Conservation (phyloP, 345 rosid genomes). For the Toxicodendron radicans region DNA sequence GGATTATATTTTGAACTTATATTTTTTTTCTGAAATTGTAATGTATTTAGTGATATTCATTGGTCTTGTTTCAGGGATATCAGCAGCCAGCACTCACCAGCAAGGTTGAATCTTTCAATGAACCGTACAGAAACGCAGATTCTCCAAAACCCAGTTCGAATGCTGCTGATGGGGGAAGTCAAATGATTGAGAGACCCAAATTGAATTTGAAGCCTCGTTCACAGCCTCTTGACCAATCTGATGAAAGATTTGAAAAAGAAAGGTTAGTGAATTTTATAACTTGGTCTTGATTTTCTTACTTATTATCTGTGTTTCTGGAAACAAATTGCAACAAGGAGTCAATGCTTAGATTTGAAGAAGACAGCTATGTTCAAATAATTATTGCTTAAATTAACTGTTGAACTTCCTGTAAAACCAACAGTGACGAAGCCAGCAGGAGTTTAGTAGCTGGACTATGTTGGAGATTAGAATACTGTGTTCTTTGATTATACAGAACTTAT, state of each 20-base stretch:
- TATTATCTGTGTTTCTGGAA: not conserved
- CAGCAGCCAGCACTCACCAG: not conserved
- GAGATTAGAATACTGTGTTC: not conserved
- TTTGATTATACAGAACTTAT: not conserved
- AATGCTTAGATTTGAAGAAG: not conserved
- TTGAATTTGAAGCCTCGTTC: slow-evolving; percentile 31
- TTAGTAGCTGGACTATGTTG: not conserved
- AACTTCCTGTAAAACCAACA: not conserved
- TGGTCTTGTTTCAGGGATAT: slow-evolving; percentile 8
- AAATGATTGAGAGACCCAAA: slow-evolving; percentile 28
- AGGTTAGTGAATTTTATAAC: slow-evolving; percentile 12
- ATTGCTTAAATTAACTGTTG: not conserved
- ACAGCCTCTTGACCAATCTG: slow-evolving; percentile 24
- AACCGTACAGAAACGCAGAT: slow-evolving; percentile 1
- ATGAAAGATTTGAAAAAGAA: slow-evolving; percentile 18
- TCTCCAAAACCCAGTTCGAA: slow-evolving; percentile 12
- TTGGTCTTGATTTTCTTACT: not conserved
- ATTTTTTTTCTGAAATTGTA: not conserved
- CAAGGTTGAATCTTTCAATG: slow-evolving; percentile 7
- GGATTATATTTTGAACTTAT: not conserved
- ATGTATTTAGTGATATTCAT: not conserved
- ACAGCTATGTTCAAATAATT: not conserved
- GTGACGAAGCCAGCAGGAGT: not conserved
- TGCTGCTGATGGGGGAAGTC: slow-evolving; percentile 12
- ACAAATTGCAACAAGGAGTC: not conserved